Conservation (phyloP, 1,284 basidiomycete genomes). For the Xerocomus minutiporus region DNA sequence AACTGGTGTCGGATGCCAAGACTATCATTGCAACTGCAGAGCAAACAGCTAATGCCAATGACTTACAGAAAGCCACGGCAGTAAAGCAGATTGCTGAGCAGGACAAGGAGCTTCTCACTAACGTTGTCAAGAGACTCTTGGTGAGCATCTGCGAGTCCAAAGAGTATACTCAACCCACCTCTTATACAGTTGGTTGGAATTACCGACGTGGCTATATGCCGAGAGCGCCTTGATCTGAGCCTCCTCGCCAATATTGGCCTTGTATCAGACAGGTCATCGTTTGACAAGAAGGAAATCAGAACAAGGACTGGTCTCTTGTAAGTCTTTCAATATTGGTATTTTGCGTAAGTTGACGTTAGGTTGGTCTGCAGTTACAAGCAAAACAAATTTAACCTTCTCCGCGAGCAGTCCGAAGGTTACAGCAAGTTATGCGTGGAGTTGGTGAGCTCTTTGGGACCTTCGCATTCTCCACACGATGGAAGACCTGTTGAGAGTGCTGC, state of each 20-base stretch:
- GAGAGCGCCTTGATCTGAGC: conserved; percentile 66
- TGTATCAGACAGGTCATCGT: conserved; percentile 54
- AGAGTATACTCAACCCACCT: conserved; percentile 3
- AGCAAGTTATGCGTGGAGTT: conserved; percentile 87
- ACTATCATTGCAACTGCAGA: conserved; percentile 17
- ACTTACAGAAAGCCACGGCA: conserved; percentile 34
- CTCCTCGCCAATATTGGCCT: conserved; percentile 60
- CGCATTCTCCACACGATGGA: conserved; percentile 60
- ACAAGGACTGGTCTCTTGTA: conserved; percentile 76
- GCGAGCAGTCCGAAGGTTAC: conserved; percentile 97
- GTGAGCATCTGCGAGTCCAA: conserved; percentile 41
- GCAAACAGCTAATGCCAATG: conserved; percentile 10
- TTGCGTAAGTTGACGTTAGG: conserved; percentile 6
- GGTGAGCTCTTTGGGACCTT: conserved; percentile 71
- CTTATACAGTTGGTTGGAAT: conserved; percentile 36
- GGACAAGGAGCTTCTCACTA: conserved; percentile 58
- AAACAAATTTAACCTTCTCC: conserved; percentile 95
- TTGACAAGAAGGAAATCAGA: conserved; percentile 74
- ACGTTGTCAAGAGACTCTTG: conserved; percentile 58
- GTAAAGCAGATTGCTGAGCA: conserved; percentile 50
- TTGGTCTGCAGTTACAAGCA: conserved; percentile 81
- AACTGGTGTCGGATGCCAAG: conserved; percentile 55
- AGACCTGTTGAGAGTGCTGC: conserved; percentile 55
- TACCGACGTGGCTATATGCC: conserved; percentile 54
- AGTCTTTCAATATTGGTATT: conserved; percentile 31